Evolutionary conservation across 2,329 filamentous ascomycete species (phyloP).

Genomic region (Cercospora nicotianae): DNA sequence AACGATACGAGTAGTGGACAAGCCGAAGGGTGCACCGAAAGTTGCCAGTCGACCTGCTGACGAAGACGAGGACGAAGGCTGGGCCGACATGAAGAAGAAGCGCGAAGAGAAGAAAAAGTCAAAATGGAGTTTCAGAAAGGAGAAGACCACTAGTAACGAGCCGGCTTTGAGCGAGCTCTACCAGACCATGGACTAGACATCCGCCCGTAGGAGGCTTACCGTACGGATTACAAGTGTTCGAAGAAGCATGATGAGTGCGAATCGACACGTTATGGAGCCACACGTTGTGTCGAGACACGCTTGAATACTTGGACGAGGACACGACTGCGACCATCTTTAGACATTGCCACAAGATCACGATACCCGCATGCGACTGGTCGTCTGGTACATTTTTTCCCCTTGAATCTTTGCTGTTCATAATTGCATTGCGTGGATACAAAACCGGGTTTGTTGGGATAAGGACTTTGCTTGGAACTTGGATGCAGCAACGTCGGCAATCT

Average conservation of each 20-base stretch:
- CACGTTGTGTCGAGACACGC: not conserved
- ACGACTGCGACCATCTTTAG: constrained; percentile 3
- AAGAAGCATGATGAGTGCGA: not conserved
- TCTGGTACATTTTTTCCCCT: not conserved
- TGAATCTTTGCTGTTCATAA: constrained; percentile 17
- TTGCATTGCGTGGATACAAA: constrained; percentile 23
- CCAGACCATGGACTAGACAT: constrained; percentile 31
- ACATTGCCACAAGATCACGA: constrained; percentile 4
- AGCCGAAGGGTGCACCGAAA: constrained; percentile 39
- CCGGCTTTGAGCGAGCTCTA: constrained; percentile 34
- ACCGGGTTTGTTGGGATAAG: not conserved
- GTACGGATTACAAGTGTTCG: not conserved
- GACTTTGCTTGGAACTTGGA: not conserved
- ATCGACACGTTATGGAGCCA: not conserved
- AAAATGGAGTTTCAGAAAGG: constrained; percentile 31
- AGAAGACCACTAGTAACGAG: constrained; percentile 29
- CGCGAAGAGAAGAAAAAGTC: constrained; percentile 38
- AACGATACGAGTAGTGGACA: constrained; percentile 41
- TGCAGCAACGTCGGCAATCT: not conserved
- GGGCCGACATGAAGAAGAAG: constrained; percentile 39
- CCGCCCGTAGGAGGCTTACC: not conserved
- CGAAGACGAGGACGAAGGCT: constrained; percentile 41
- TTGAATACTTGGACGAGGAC: constrained; percentile 1
- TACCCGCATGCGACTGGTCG: not conserved
- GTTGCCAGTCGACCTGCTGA: constrained; percentile 21